Base-by-base conservation (phyloP, 306 rosid genomes). In the Cicer chorassanicum region DNA sequence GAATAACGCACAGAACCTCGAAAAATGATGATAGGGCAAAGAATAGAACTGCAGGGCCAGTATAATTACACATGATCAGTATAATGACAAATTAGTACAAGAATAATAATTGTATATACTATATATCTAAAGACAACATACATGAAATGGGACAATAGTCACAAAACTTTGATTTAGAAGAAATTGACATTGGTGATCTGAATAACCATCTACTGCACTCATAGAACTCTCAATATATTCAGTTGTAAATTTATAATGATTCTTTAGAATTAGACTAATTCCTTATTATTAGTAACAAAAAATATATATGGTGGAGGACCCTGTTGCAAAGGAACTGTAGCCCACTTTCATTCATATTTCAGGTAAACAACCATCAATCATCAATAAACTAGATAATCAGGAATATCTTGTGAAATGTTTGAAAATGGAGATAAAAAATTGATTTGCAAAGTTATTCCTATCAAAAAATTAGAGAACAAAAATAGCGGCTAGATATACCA, bases 11-110 rank as follows among this genome's bases (percentile, higher is more conserved):
- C 1, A 90, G 79, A 59, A 93, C 71, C 89, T 87, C 94, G 16
- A 93, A 91, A 42, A 85, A 54, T 18, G 94, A 5, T 14, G 97
- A 87, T 75, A 93, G 76, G 44, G 87, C 51, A 76, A 93, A 87
- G 96, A 89, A 93, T 66, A 91, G 9, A 82, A 89, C 98, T 93
- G 93, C 89, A 83, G 50, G 29, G 60, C 18, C 44, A 72, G 39
- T 45, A 64, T 21, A 85, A 81, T 64, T 24, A 63, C 13, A 55
- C 56, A 46, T 41, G 61, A 65, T 74, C 15, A 73, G 48, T 40
- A 16, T 61, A 10, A 16, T 39, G 61, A 48, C 64, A 50, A 51
- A 24, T 46, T 12, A 11, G 11, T 8, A 16, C 61, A 54, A 54
- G 12, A 18, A 3, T 21, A 1, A 9, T 1, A 9, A 16, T 11